Evolutionary conservation across 2,329 filamentous ascomycete genomes (phyloP), one percentile per base, ranked within the genome.

Genomic region (Fusarium sp.): DNA sequence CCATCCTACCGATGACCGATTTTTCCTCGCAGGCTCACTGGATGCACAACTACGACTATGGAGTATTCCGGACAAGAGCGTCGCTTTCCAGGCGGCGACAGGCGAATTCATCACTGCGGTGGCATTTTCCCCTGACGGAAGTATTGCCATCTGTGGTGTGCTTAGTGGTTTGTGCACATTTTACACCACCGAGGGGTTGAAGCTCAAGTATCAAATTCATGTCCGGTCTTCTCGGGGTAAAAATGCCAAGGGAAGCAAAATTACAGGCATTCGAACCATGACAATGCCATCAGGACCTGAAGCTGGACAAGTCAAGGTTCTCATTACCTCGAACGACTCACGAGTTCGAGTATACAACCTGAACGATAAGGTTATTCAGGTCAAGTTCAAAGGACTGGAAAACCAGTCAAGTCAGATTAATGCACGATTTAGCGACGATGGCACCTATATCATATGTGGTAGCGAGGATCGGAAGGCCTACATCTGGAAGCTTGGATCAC

Each of bases 1-100:
- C 71, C 96, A 99, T 77, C 96, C 96, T 0, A 91, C 88, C 28
- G 96, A 99, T 77, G 96, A 99, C 77, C 91, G 96, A 1, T 99
- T 99, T 82, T 99, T 99, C 79, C 85, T 99, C 13, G 94, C 96
- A 20, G 96, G 96, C 11, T 97, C 93, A 2, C 85, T 98, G 9
- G 96, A 99, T 77, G 92, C 91, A 2, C 94, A 94, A 70, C 80
- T 99, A 50, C 88, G 96, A 18, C 82, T 99, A 3, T 99, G 96
- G 96, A 98, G 94, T 76, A 99, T 99, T 46, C 94, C 96, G 0
- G 96, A 99, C 78, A 98, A 97, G 78, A 89, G 87, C n/a, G 92
- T 98, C 28, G 94, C 94, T 1, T 98, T 90, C 76, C 91, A 91
- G 69, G 91, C 87, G 11, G 88, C 92, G 42, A 83, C 94, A 1